Evolutionary conservation across 1,284 basidiomycete genomes (phyloP).

Genomic region (Porodaedalea pini): DNA sequence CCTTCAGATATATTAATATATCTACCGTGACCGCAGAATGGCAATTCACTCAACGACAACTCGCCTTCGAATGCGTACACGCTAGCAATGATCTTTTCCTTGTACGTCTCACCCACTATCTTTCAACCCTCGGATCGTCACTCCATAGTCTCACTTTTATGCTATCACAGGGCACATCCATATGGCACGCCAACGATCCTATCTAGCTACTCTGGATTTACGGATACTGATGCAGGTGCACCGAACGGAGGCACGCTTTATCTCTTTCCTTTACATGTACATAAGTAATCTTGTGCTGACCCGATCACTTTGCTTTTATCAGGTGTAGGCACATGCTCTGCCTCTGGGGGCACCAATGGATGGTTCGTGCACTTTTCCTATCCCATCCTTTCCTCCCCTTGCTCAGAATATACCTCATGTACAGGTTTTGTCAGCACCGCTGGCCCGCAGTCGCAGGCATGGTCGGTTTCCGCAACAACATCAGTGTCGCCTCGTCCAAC

Average conservation of each 20-base stretch:
- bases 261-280: not conserved
- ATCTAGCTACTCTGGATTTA: slow-evolving; percentile 53
- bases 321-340: slow-evolving; percentile 53
- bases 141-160: too few relatives aligned
- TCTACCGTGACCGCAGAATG: slow-evolving; percentile 37
- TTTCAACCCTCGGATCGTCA: not conserved
- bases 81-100: slow-evolving; percentile 57
- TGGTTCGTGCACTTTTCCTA: slow-evolving; percentile 34
- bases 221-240: slow-evolving; percentile 49
- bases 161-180: slow-evolving; percentile 43
- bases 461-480: slow-evolving; percentile 60
- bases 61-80: slow-evolving; percentile 65
- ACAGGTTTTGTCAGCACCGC: slow-evolving; percentile 58
- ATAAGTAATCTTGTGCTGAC: not conserved
- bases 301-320: not conserved
- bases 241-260: slow-evolving; percentile 47
- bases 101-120: slow-evolving; percentile 30
- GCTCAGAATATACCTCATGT: not conserved
- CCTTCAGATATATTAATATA: not conserved
- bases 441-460: slow-evolving; percentile 56
- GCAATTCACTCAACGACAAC: slow-evolving; percentile 50
- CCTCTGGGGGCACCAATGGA: slow-evolving; percentile 48
- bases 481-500: slow-evolving; percentile 28
- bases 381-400: not conserved
- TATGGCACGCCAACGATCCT: slow-evolving; percentile 65